Conservation (phyloP, 202 grass and related monocot genomes). For the Elaeis oleifera region DNA sequence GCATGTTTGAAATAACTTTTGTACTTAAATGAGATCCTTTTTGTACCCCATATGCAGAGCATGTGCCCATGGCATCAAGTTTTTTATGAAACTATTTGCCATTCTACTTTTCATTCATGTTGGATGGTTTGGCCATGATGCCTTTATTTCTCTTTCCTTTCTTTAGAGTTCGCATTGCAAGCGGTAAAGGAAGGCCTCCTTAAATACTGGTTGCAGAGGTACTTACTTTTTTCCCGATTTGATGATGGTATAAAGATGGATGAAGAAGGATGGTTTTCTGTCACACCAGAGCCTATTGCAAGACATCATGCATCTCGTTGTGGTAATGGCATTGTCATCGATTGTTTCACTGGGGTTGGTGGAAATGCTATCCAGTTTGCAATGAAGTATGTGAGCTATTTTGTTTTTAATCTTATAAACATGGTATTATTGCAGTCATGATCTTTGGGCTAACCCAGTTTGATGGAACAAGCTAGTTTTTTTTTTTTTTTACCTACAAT, state of each 20-base stretch:
- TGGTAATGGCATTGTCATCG: slow-evolving; percentile 44
- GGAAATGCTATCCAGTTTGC: slow-evolving; percentile 98
- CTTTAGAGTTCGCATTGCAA: slow-evolving; percentile 46
- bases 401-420: slow-evolving; percentile 15
- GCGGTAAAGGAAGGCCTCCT: slow-evolving; percentile 27
- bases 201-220: slow-evolving; percentile 91
- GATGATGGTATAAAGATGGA: slow-evolving; percentile 92
- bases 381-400: slow-evolving; percentile 34
- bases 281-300: slow-evolving; percentile 84
- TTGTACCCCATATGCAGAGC: too few relatives aligned
- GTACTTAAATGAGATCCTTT: too few relatives aligned
- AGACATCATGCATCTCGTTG: slow-evolving; percentile 84
- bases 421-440: not conserved
- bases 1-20: too few relatives aligned
- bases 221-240: slow-evolving; percentile 75
- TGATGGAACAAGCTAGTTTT: too few relatives aligned
- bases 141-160: slow-evolving; percentile 10
- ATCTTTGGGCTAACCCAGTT: too few relatives aligned
- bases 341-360: slow-evolving; percentile 85
- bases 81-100: too few relatives aligned
- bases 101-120: not conserved
- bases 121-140: too few relatives aligned
- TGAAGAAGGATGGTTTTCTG: slow-evolving; percentile 98
- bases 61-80: too few relatives aligned
- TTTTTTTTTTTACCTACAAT: not conserved